phyloP scores from a whole-genome alignment of 108 stramenopile species.

The Pseudonitzschia pungens region DNA sequence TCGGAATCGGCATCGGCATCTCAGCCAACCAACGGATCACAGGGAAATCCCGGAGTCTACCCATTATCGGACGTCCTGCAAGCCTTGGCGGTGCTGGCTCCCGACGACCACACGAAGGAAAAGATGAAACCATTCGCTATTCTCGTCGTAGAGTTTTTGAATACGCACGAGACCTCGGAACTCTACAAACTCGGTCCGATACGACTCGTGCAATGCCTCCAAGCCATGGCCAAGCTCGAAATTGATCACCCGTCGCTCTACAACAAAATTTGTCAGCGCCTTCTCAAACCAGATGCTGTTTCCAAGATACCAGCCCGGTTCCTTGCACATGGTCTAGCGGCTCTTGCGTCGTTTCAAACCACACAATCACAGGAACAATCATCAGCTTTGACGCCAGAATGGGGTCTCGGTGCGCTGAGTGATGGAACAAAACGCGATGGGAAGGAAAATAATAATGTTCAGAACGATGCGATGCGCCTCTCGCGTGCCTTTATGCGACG shows the following conservation, averaged over 20 bases:
- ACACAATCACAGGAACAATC: neutral
- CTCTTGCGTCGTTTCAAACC: conserved; percentile 15
- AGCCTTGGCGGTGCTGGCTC: conserved; percentile 21
- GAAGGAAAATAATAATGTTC: neutral
- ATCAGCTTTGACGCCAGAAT: neutral
- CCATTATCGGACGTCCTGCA: conserved; percentile 28
- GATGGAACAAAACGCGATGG: neutral
- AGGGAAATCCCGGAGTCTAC: conserved; percentile 16
- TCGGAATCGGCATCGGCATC: neutral
- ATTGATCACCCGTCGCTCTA: conserved; percentile 14
- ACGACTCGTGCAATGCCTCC: conserved; percentile 28
- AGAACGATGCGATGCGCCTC: conserved; percentile 3
- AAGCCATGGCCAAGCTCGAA: conserved; percentile 28
- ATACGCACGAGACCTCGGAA: conserved; percentile 15
- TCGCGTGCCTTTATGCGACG: conserved; percentile 36
- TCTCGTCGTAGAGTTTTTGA: conserved; percentile 22
- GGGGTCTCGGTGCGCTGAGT: neutral
- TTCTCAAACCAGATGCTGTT: conserved; percentile 30
- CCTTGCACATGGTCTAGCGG: conserved; percentile 23
- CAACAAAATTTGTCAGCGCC: conserved; percentile 19
- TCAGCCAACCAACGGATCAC: neutral
- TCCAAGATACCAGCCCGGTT: conserved; percentile 26
- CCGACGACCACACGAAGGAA: neutral
- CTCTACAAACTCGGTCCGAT: conserved; percentile 20
- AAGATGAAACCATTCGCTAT: conserved; percentile 16